Evolutionary conservation across 2,329 filamentous ascomycete species (phyloP).

Genomic region (Fusarium bulbicola): DNA sequence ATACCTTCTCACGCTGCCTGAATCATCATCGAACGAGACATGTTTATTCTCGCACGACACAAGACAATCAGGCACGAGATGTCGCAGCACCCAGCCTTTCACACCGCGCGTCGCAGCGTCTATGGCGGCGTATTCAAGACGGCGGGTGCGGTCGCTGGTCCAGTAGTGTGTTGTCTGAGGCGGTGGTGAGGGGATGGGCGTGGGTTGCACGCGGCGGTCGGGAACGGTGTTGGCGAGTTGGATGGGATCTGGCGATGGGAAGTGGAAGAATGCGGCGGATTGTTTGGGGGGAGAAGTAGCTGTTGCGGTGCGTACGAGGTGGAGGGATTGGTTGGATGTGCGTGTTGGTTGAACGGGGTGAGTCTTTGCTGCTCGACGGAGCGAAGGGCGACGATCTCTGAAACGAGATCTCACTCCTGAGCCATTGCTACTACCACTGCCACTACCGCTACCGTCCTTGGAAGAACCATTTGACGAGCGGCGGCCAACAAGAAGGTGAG

Average conservation of each 20-base stretch:
- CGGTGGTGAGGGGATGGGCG: conserved; percentile 53
- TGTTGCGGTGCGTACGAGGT: conserved; percentile 47
- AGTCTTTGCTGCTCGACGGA: conserved; percentile 54
- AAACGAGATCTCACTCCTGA: conserved; percentile 42
- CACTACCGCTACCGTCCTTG: conserved; percentile 7
- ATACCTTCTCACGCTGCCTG: conserved; percentile 70
- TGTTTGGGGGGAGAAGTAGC: conserved; percentile 32
- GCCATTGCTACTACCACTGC: conserved; percentile 14
- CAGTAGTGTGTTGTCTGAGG: conserved; percentile 72
- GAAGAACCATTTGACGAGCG: conserved; percentile 48
- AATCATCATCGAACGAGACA: conserved; percentile 68
- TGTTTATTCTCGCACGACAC: conserved; percentile 59
- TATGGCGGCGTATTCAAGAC: conserved; percentile 73
- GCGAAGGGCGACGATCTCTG: conserved; percentile 54
- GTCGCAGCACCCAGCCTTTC: conserved; percentile 66
- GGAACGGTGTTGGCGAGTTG: conserved; percentile 38
- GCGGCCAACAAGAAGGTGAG: conserved; percentile 44
- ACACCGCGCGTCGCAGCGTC: conserved; percentile 69
- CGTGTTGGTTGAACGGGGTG: conserved; percentile 40
- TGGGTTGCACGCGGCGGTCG: conserved; percentile 30
- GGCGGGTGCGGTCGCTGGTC: conserved; percentile 70
- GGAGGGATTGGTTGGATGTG: conserved; percentile 47
- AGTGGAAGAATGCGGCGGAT: conserved; percentile 58
- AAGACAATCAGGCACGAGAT: conserved; percentile 69
- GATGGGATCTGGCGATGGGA: conserved; percentile 55